These are phyloP conservation scores for Peronospora belbahrii DNA, from an alignment of 352 stramenopile genomes.

Conservation along the genomic window DNA sequence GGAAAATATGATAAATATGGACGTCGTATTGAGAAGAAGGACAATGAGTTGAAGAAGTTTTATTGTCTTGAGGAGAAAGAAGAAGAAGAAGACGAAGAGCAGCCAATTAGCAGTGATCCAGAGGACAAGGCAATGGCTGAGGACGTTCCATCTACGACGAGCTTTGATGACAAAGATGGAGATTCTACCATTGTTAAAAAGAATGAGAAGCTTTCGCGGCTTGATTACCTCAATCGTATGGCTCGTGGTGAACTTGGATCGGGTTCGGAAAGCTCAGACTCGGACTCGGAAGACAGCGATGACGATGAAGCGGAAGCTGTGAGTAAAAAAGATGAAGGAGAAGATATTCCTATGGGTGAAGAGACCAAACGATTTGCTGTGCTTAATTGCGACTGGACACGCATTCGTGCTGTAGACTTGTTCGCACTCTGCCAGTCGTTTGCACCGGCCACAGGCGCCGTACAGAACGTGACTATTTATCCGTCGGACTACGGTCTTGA, in stretches of 20 bases:
- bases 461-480: constrained; percentile 93
- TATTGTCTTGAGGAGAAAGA: constrained; percentile 75
- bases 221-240: constrained; percentile 85
- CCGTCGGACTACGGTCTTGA: constrained; percentile 93
- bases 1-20: constrained; percentile 87
- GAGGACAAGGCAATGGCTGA: constrained; percentile 26
- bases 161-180: constrained; percentile 29
- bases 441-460: constrained; percentile 77
- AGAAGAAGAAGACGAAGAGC: constrained; percentile 31
- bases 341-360: constrained; percentile 77
- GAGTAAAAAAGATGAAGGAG: constrained; percentile 36
- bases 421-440: constrained; percentile 93
- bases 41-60: constrained; percentile 76
- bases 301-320: constrained; percentile 35
- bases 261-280: constrained; percentile 39
- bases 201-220: constrained; percentile 56
- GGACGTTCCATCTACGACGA: constrained; percentile 19
- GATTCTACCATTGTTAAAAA: constrained; percentile 30
- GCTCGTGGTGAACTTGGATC: constrained; percentile 71
- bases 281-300: constrained; percentile 44
- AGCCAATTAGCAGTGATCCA: constrained; percentile 8
- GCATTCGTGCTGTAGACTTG: constrained; percentile 92
- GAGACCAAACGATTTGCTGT: constrained; percentile 89
- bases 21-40: constrained; percentile 66
- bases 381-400: constrained; percentile 95